phyloP scores from a whole-genome alignment of 768 basidiomycete species.

The Naganishia onofrii region DNA sequence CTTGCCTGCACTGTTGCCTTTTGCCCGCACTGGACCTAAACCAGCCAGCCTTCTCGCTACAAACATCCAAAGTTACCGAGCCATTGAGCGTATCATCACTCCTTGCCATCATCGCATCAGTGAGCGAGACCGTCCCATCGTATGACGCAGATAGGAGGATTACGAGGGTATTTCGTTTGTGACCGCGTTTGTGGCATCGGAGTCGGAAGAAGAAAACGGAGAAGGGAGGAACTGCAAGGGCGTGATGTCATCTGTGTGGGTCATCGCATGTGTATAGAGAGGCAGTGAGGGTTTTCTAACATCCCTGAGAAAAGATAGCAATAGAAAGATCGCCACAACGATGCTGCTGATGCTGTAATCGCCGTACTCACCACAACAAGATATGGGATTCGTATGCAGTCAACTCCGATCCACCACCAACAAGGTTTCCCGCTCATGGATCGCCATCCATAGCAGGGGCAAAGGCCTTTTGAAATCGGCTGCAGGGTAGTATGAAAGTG shows the following conservation, averaged over 20 bases:
- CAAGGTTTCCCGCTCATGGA: slow-evolving; percentile 54
- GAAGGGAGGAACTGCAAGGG: slow-evolving; percentile 61
- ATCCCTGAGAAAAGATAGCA: slow-evolving; percentile 54
- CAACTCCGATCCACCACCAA: slow-evolving; percentile 81
- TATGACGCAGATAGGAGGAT: slow-evolving; percentile 73
- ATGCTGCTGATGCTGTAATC: slow-evolving; percentile 66
- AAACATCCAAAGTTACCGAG: slow-evolving; percentile 71
- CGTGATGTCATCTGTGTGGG: slow-evolving; percentile 91
- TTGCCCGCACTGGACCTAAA: slow-evolving; percentile 61
- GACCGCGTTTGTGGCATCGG: slow-evolving; percentile 29
- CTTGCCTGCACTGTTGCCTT: not conserved
- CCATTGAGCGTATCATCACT: slow-evolving; percentile 79
- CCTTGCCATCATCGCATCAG: slow-evolving; percentile 61
- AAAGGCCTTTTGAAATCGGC: slow-evolving; percentile 37
- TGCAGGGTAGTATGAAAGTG: slow-evolving; percentile 39
- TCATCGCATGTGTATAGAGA: slow-evolving; percentile 71
- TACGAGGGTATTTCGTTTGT: slow-evolving; percentile 42
- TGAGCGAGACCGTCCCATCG: slow-evolving; percentile 70
- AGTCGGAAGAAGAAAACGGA: slow-evolving; percentile 35
- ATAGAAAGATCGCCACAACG: not conserved
- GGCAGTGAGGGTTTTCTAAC: slow-evolving; percentile 69
- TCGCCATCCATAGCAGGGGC: slow-evolving; percentile 41
- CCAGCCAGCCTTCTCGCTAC: slow-evolving; percentile 69
- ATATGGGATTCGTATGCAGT: slow-evolving; percentile 77
- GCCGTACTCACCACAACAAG: slow-evolving; percentile 74